phyloP scores from a whole-genome alignment of 2,329 filamentous ascomycete genomes.

The Ceratocystis albifundus region DNA sequence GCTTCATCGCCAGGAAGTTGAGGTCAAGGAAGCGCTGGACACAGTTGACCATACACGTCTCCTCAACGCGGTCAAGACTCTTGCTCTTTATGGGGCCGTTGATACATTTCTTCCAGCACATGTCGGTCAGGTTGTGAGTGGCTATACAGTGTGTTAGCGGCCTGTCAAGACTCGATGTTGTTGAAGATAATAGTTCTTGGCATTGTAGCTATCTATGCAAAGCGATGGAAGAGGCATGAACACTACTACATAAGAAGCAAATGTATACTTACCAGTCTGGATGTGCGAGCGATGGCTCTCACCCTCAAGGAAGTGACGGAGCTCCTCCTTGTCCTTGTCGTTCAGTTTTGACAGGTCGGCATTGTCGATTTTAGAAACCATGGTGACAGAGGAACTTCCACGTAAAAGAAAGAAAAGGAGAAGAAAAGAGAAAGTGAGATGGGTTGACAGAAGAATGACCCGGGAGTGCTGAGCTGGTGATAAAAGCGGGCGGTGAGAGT shows the following conservation, averaged over 20 bases:
- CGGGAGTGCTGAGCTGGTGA: background rate
- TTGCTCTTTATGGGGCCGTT: slow-evolving; percentile 58
- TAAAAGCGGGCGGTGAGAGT: slow-evolving; percentile 3
- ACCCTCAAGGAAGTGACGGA: slow-evolving; percentile 73
- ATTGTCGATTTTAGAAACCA: slow-evolving; percentile 35
- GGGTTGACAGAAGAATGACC: background rate
- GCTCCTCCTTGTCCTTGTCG: slow-evolving; percentile 72
- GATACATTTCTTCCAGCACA: slow-evolving; percentile 94
- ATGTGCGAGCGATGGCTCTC: slow-evolving; percentile 73
- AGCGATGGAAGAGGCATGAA: too few species aligned
- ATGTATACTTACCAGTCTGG: slow-evolving; percentile 43
- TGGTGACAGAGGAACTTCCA: slow-evolving; percentile 25
- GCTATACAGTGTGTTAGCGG: slow-evolving; percentile 30
- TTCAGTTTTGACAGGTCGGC: slow-evolving; percentile 64
- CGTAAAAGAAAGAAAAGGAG: background rate
- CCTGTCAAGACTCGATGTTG: background rate
- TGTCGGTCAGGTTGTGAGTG: slow-evolving; percentile 50
- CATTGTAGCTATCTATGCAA: too few species aligned
- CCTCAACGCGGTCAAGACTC: slow-evolving; percentile 64
- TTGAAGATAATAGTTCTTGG: too few species aligned
- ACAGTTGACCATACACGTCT: slow-evolving; percentile 79
- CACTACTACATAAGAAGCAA: background rate
- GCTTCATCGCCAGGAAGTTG: slow-evolving; percentile 71
- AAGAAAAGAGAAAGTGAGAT: background rate
- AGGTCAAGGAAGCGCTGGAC: slow-evolving; percentile 89